Evolutionary conservation across 2,329 filamentous ascomycete species (phyloP), one percentile per base, ranked within the genome.

Genomic region (Clonostachys byssicola): DNA sequence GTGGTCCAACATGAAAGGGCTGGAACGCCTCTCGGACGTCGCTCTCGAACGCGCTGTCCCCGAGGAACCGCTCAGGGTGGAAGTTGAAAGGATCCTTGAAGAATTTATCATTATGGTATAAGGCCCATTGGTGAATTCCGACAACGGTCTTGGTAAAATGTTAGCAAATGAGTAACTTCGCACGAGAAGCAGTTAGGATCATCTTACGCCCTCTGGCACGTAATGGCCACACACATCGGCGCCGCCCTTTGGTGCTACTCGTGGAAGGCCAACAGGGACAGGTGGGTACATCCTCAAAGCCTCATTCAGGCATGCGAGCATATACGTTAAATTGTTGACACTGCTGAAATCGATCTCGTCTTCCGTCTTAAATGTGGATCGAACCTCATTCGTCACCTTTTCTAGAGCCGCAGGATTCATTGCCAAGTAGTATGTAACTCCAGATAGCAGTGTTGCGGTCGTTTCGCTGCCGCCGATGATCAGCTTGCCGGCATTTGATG

Each of bases 51-150:
- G 55, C 56, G 6, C 56, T 51, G 34, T 66, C 63, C 5, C 52
- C 57, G 4, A 74, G 55, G 59, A 68, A 77, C 0, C 75, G 65
- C 54, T 78, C 73, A 0, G 75, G 75, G n/a, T 60, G 63, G 53
- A 68, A 80, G 2, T 53, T 55, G 40, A 65, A 56, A 2, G 74
- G 67, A 4, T 71, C 58, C 13, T 60, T 64, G 56, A 75, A 78
- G 50, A 72, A 62, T n/a, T 57, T 53, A 6, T 63, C 55, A 40
- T 63, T 65, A 49, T 67, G 66, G 50, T 71, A 67, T 42, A 68
- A 54, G 5, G 71, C 60, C 52, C 62, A 73, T 23, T 76, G 71
- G 40, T 66, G 61, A 4, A 74, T 58, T 1, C 62, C 59, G 0
- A 76, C 64, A 12, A 60, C 54, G 2, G 66, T 73, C 68, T 72